Evolutionary conservation across 331 rosid species (phyloP).

Genomic region (Ulmus americana): DNA sequence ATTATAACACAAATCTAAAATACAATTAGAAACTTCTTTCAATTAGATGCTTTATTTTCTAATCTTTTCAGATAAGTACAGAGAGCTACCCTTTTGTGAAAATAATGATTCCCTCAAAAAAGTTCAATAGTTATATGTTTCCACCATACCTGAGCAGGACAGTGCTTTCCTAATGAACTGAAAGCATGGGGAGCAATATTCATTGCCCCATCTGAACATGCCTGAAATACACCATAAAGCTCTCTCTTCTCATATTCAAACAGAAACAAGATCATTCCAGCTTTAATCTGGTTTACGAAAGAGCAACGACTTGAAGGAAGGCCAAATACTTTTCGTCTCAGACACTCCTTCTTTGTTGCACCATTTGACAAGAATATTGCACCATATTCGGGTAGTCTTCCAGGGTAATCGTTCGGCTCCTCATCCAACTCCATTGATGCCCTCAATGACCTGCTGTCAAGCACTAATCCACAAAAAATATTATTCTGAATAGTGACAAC

Average conservation of each 20-base stretch:
- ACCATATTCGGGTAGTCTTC: slow-evolving; percentile 38
- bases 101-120: not conserved
- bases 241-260: slow-evolving; percentile 48
- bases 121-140: not conserved
- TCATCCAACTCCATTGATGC: slow-evolving; percentile 3
- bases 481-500: slow-evolving; percentile 2
- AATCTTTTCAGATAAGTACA: not conserved
- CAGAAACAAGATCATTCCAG: slow-evolving; percentile 59
- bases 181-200: slow-evolving; percentile 48
- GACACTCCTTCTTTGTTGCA: slow-evolving; percentile 40
- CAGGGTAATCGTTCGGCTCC: not conserved
- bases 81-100: not conserved
- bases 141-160: slow-evolving; percentile 56
- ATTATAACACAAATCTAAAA: not conserved
- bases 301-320: slow-evolving; percentile 26
- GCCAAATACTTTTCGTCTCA: slow-evolving; percentile 40
- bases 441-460: not conserved
- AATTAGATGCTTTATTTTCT: not conserved
- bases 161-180: slow-evolving; percentile 41
- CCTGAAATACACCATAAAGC: slow-evolving; percentile 62
- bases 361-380: slow-evolving; percentile 64
- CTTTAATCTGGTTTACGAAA: slow-evolving; percentile 42
- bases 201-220: slow-evolving; percentile 50
- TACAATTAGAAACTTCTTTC: not conserved
- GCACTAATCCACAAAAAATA: slow-evolving; percentile 6